phyloP scores from a whole-genome alignment of 2,329 filamentous ascomycete species.

The Ophiostoma sp. region DNA sequence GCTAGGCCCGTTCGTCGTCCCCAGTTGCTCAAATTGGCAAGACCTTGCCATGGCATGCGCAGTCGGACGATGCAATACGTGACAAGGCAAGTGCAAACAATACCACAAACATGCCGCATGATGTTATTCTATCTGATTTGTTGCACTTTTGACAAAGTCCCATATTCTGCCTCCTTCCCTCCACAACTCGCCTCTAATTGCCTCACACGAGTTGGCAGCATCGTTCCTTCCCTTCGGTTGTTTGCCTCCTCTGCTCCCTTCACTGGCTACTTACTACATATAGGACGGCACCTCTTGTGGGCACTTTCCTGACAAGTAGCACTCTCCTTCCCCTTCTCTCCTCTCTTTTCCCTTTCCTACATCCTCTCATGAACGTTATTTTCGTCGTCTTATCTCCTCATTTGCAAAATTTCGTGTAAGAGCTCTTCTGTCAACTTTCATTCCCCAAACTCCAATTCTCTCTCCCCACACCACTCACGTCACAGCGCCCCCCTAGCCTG shows the following conservation, averaged over 20 bases:
- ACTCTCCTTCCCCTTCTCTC: not conserved
- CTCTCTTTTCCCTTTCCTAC: not conserved
- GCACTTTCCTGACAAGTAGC: not conserved
- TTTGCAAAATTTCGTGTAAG: not conserved
- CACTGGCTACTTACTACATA: not conserved
- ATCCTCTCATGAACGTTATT: not conserved
- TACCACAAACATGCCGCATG: not conserved
- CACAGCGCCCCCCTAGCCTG: constrained; percentile 9
- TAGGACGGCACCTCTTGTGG: not conserved
- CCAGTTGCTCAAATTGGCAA: not conserved
- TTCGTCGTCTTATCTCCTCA: not conserved
- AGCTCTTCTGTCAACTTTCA: not conserved
- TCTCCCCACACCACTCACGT: constrained; percentile 10
- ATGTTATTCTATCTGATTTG: not conserved
- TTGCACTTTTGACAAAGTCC: not conserved
- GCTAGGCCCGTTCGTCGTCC: not conserved
- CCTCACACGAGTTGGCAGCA: constrained; percentile 18
- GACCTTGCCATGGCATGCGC: constrained; percentile 12
- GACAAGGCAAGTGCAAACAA: constrained; percentile 15
- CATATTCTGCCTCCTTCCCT: not conserved
- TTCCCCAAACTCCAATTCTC: not conserved
- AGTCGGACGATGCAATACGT: constrained; percentile 4
- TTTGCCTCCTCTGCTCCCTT: not conserved
- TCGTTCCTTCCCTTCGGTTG: constrained; percentile 11
- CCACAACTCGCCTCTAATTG: constrained; percentile 22